These are phyloP conservation scores for Fragilariopsis cylindrus DNA, from an alignment of 108 stramenopile species.

Conservation along the genomic window DNA sequence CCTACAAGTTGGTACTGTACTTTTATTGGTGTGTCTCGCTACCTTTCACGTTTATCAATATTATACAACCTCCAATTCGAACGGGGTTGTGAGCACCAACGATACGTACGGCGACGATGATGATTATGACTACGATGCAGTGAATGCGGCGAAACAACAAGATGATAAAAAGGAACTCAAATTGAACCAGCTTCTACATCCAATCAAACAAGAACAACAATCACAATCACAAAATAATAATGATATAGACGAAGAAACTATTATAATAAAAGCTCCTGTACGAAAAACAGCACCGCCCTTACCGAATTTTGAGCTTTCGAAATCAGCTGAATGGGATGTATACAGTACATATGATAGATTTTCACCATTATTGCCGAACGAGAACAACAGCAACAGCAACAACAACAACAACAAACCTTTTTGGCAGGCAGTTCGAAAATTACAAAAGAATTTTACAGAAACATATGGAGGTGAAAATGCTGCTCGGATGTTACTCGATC, in stretches of 20 bases:
- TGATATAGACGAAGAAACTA: not conserved
- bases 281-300: conserved; percentile 20
- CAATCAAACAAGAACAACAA: not conserved
- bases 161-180: conserved; percentile 5
- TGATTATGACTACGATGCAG: conserved; percentile 5
- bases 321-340: conserved; percentile 35
- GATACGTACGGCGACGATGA: not conserved
- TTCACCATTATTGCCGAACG: not conserved
- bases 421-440: conserved; percentile 31
- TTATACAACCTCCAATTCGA: not conserved
- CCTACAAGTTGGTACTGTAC: conserved; percentile 28
- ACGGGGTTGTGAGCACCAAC: not conserved
- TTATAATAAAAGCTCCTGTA: not conserved
- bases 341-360: conserved; percentile 20
- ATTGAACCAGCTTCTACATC: not conserved
- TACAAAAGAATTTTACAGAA: conserved; percentile 45
- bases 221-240: not conserved
- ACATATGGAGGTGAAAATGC: conserved; percentile 65
- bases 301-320: conserved; percentile 29
- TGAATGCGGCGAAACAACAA: not conserved
- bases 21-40: conserved; percentile 18
- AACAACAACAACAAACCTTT: conserved; percentile 26
- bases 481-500: conserved; percentile 54
- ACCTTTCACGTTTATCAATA: conserved; percentile 17
- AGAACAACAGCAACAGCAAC: not conserved